Base-by-base conservation (phyloP, 139 green algal species). In the Chlorella sp. region DNA sequence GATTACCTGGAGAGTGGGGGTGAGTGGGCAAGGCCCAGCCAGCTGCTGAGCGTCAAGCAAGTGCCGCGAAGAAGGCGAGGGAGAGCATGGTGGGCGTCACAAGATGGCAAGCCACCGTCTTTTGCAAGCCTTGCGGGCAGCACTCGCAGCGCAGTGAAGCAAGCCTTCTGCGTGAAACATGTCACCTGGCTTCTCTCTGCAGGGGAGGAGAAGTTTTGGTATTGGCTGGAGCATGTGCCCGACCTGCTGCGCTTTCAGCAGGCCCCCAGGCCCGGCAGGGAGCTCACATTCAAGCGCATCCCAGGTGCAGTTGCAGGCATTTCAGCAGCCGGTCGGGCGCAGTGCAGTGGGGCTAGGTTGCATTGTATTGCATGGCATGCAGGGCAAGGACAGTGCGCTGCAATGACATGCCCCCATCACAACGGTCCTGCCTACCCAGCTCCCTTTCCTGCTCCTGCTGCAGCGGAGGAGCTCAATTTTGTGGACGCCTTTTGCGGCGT, bases 221-320 rank as follows among this genome's bases (percentile, higher is more conserved):
- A 79, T 26, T 22, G 30, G 15, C 11, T 5, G 21, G 12, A 30
- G 61, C 83, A 64, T 36, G 53, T 37, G 57, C 83, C 83, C 0
- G 83, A 39, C 61, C 19, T n/a, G 83, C 83, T 87, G 83, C 60
- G 83, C n/a, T 64, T 87, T 61, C 60, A 79, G 61, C n/a, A 22
- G 5, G 83, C 83, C 11, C 36, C 61, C 26, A 26, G 37, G 1
- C 83, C 83, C 2, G 83, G 83, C 36, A 18, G 7, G 0, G 1
- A 26, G 21, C 61, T 22, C 0, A 15, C 11, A 0, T 77, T 34
- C 83, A 61, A 87, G 15, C 60, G 36, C 36, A 26, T 87, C n/a
- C 15, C 80, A 85, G 80, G 80, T 36, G 69, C 48, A 42, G 15
- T 40, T 19, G 4, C 42, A 37, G 28, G 22, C 66, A 73, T 14